A percentile compares a stretch with the other conserved stretches of the same genome.
Conservation (phyloP, 164 flowering plant genomes). For the Taxillus chinensis region DNA sequence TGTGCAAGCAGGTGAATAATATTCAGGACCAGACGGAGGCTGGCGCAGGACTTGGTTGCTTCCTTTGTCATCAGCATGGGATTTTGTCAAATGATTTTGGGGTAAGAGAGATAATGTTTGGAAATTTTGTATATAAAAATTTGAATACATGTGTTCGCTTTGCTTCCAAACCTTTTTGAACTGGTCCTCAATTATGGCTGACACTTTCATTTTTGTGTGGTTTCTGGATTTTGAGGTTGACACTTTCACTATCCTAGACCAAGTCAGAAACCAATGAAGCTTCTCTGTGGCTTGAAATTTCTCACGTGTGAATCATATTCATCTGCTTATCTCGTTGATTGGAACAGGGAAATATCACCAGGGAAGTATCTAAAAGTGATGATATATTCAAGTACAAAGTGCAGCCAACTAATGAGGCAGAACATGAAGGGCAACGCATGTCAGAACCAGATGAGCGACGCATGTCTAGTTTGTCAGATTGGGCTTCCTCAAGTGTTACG, state of each 20-base stretch:
- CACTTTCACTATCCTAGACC: too few relatives aligned
- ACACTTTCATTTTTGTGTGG: too few relatives aligned
- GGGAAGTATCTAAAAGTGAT: slow-evolving; percentile 20
- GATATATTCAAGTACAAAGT: slow-evolving; percentile 31
- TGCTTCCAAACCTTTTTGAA: too few relatives aligned
- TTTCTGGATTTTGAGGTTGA: too few relatives aligned
- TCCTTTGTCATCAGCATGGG: slow-evolving; percentile 34
- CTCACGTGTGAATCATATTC: not conserved
- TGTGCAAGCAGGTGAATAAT: slow-evolving; percentile 51
- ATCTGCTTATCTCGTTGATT: not conserved
- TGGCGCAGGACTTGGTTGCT: slow-evolving; percentile 25
- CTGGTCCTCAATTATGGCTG: too few relatives aligned
- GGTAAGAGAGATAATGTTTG: slow-evolving; percentile 18
- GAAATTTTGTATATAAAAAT: not conserved
- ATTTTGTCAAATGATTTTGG: slow-evolving; percentile 8
- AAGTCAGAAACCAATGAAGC: too few relatives aligned
- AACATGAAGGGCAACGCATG: slow-evolving; percentile 90
- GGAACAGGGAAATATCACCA: slow-evolving; percentile 18
- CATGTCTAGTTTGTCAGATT: slow-evolving; percentile 89
- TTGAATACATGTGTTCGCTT: too few relatives aligned
- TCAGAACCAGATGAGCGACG: slow-evolving; percentile 57
- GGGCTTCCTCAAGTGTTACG: slow-evolving; percentile 61
- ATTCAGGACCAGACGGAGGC: slow-evolving; percentile 32
- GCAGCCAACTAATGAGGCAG: slow-evolving; percentile 18
- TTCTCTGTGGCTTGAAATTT: not conserved